phyloP scores from a whole-genome alignment of 305 asterid genomes.

The Fraxinus albicans region DNA sequence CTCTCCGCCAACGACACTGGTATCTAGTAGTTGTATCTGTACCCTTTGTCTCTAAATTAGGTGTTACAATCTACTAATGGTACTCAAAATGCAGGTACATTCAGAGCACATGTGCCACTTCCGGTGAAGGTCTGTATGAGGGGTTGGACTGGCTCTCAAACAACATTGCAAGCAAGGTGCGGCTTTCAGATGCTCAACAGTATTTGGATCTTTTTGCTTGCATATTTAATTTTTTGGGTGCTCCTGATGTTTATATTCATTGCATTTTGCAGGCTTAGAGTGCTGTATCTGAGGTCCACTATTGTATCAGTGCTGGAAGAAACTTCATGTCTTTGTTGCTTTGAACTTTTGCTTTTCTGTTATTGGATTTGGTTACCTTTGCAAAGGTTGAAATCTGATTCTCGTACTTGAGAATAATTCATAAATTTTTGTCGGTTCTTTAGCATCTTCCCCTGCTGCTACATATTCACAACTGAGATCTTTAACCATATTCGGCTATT shows the following conservation, averaged over 20 bases:
- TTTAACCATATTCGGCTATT: background rate
- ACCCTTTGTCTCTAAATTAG: background rate
- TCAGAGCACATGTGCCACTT: slow-evolving; percentile 64
- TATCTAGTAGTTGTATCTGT: slow-evolving; percentile 13
- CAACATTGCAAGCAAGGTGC: slow-evolving; percentile 58
- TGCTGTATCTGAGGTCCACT: background rate
- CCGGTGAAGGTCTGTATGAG: slow-evolving; percentile 63
- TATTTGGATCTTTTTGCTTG: background rate
- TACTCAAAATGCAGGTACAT: slow-evolving; percentile 45
- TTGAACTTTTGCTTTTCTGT: slow-evolving; percentile 5
- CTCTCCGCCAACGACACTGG: slow-evolving; percentile 72
- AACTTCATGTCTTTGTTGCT: slow-evolving; percentile 13
- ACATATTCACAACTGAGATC: background rate
- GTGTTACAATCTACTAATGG: background rate
- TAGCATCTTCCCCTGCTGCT: background rate
- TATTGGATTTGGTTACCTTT: slow-evolving; percentile 4
- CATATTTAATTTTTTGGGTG: background rate
- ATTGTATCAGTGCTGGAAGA: background rate
- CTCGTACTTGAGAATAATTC: slow-evolving; percentile 26
- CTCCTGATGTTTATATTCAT: background rate
- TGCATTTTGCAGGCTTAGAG: slow-evolving; percentile 29
- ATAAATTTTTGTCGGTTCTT: slow-evolving; percentile 21
- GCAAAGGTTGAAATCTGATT: background rate
- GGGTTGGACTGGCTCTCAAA: slow-evolving; percentile 64
- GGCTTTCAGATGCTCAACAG: background rate